phyloP scores from a whole-genome alignment of 306 rosid genomes.

The Sophora flavescens region DNA sequence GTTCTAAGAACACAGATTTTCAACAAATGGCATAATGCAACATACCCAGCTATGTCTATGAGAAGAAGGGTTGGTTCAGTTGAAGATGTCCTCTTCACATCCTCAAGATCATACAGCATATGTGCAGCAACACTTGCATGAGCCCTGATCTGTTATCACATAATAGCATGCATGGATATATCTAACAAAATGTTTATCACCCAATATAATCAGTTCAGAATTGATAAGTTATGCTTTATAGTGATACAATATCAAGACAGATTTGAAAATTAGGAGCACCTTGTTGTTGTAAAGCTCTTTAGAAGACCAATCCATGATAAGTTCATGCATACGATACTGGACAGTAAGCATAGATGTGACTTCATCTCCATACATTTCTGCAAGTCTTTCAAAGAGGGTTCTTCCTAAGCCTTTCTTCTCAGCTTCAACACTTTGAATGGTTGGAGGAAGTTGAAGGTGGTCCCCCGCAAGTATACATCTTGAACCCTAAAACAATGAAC shows the following conservation, averaged over 20 bases:
- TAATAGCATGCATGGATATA: constrained; percentile 22
- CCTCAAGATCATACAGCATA: constrained; percentile 79
- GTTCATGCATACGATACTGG: constrained; percentile 97
- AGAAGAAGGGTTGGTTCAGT: constrained; percentile 93
- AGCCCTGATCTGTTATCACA: constrained; percentile 75
- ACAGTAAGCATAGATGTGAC: constrained; percentile 91
- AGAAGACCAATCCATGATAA: constrained; percentile 97
- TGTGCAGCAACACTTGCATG: constrained; percentile 94
- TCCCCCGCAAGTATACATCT: constrained; percentile 99
- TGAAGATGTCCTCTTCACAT: constrained; percentile 79
- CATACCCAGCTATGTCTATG: constrained; percentile 95
- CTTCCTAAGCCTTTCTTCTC: constrained; percentile 97
- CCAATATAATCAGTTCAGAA: constrained; percentile 37
- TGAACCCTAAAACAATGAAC: constrained; percentile 85
- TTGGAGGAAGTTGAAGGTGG: constrained; percentile 99
- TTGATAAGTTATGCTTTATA: constrained; percentile 25
- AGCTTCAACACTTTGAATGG: constrained; percentile 99
- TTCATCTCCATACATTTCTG: constrained; percentile 78
- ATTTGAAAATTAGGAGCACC: constrained; percentile 64
- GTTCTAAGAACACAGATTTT: constrained; percentile 35
- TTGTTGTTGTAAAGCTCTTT: constrained; percentile 94
- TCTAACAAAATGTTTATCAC: constrained; percentile 27
- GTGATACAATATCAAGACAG: constrained; percentile 41
- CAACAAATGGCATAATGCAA: constrained; percentile 32
- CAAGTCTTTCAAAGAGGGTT: constrained; percentile 96